These are phyloP conservation scores for Aphanoascus verrucosus DNA, from an alignment of 2,329 filamentous ascomycete species.

Conservation along the genomic window DNA sequence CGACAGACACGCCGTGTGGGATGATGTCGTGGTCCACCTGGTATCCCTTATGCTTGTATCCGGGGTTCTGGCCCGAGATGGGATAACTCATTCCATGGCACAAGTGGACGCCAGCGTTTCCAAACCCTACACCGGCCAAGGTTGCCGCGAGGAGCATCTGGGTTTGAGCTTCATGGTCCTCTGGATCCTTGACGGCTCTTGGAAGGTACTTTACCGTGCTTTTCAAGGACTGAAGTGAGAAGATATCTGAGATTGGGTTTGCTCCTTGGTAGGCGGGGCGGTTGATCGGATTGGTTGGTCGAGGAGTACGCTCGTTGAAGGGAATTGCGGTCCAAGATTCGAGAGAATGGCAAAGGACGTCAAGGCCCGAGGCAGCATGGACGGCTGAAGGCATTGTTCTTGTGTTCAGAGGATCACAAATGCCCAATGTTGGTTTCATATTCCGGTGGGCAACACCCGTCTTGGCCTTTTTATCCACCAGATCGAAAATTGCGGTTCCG, in stretches of 20 bases:
- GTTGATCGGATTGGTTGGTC: slow-evolving; percentile 79
- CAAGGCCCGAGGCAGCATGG: slow-evolving; percentile 80
- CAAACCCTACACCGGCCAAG: slow-evolving; percentile 88
- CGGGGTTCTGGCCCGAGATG: slow-evolving; percentile 87
- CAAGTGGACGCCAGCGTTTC: slow-evolving; percentile 90
- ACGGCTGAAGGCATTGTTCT: slow-evolving; percentile 92
- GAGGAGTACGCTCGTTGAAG: slow-evolving; percentile 71
- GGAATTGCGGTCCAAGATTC: slow-evolving; percentile 98
- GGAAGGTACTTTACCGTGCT: slow-evolving; percentile 87
- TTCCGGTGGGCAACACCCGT: slow-evolving; percentile 93
- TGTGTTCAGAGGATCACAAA: slow-evolving; percentile 79
- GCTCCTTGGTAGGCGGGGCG: slow-evolving; percentile 92
- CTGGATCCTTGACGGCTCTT: slow-evolving; percentile 72
- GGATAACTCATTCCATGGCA: slow-evolving; percentile 94
- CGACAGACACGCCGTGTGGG: slow-evolving; percentile 90
- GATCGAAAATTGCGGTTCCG: slow-evolving; percentile 94
- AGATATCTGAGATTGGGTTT: slow-evolving; percentile 96
- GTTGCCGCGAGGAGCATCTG: slow-evolving; percentile 95
- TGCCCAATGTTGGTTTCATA: slow-evolving; percentile 87
- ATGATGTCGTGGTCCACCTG: slow-evolving; percentile 66
- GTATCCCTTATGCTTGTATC: slow-evolving; percentile 85
- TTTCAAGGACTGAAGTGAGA: slow-evolving; percentile 74
- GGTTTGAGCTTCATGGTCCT: slow-evolving; percentile 83
- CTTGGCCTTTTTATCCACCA: slow-evolving; percentile 81
- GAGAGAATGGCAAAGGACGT: slow-evolving; percentile 88